Evolutionary conservation across 352 stramenopile species (phyloP), one percentile per base, ranked within the genome.

Genomic region (Phytophthora multivora): DNA sequence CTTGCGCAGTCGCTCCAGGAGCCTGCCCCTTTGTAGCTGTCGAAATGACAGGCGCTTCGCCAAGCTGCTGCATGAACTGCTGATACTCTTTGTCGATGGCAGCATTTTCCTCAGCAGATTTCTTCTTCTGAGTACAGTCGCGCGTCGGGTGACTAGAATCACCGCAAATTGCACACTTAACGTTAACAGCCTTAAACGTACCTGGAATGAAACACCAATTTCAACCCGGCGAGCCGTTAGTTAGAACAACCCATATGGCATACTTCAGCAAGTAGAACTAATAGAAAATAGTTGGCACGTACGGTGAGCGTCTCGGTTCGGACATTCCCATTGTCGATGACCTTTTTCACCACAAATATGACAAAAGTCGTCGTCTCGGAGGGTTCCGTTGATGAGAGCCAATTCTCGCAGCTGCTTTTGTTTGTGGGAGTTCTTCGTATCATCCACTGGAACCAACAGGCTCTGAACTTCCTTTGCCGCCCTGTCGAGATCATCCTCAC

Each of bases 91-190:
- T 79, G 64, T 95, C 83, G 26, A 93, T 93, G 26, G 77, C 81
- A 19, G 85, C 87, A 5, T 73, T 91, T 49, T 95, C 83, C 3
- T 75, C 80, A 13, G 79, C 75, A 45, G 79, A 88, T 52, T 91
- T 86, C 25, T 75, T 80, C 52, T 94, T 96, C 51, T 96, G 84
- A 21, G 84, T 95, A 91, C 97, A 99, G 88, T 99, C 97, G 33
- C 97, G 75, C 13, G 97, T 99, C 9, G 96, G 96, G 75, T 99
- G 97, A 67, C 89, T 98, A 19, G 91, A 97, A 70, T 99, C 97
- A 16, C 97, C 97, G 79, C 97, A 99, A 63, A 99, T 98, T 6
- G 96, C 93, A 80, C 97, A 99, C 55, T 97, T 97, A 15, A 99
- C 85, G 31, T 96, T 79, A 31, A 91, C 90, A 16, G 85, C 58